These are phyloP conservation scores for Peronospora belbahrii DNA, from an alignment of 352 stramenopile genomes.

Conservation along the genomic window DNA sequence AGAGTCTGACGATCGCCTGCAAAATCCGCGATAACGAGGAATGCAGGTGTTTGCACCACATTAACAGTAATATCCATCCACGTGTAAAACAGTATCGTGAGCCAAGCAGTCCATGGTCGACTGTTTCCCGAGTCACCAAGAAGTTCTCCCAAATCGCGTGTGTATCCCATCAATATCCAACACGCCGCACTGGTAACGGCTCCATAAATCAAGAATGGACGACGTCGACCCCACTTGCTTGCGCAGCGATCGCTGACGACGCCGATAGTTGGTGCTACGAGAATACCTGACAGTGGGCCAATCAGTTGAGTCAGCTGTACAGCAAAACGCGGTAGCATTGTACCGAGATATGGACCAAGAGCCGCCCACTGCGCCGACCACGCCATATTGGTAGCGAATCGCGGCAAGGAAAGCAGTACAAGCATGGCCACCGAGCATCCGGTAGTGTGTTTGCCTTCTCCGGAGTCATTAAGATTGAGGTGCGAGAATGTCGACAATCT, in stretches of 20 bases:
- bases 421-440: conserved; percentile 60
- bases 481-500: conserved; percentile 31
- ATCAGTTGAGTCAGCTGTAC: conserved; percentile 74
- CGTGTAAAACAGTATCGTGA: conserved; percentile 71
- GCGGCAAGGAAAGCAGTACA: conserved; percentile 52
- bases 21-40: conserved; percentile 72
- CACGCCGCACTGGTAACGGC: conserved; percentile 53
- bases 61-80: conserved; percentile 84
- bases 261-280: conserved; percentile 59
- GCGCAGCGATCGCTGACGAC: conserved; percentile 56
- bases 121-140: conserved; percentile 42
- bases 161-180: conserved; percentile 69
- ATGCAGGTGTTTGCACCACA: conserved; percentile 60
- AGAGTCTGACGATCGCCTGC: conserved; percentile 61
- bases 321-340: conserved; percentile 52
- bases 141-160: conserved; percentile 45
- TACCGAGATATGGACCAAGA: conserved; percentile 58
- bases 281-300: conserved; percentile 55
- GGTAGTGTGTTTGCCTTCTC: conserved; percentile 16
- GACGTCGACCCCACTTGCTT: conserved; percentile 50
- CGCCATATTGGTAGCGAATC: conserved; percentile 74
- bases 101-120: conserved; percentile 42
- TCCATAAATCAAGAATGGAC: conserved; percentile 53
- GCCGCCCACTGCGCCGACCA: conserved; percentile 74
- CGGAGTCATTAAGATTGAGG: conserved; percentile 21